Percentiles rank a stretch among this genome's conserved stretches.
These are phyloP conservation scores for Backusella macrospora DNA, from an alignment of 192 early-diverging fungal genomes.

Conservation along the genomic window DNA sequence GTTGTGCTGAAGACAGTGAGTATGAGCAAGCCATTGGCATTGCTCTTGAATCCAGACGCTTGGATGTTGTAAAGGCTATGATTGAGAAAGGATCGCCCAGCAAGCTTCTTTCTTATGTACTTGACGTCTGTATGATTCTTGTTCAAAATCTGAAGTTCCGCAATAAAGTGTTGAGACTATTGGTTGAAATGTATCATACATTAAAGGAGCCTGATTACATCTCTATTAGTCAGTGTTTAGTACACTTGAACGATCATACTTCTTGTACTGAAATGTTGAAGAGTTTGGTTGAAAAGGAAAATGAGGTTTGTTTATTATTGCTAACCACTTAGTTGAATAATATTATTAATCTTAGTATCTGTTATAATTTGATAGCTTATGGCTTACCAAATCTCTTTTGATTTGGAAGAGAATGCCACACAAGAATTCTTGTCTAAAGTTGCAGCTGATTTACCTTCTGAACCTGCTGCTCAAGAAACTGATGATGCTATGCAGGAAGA, in stretches of 20 bases:
- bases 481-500: constrained; percentile 59
- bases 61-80: constrained; percentile 89
- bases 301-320: constrained; percentile 50
- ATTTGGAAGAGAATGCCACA: constrained; percentile 94
- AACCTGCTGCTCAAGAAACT: constrained; percentile 30
- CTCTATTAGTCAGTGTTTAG: constrained; percentile 87
- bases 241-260: constrained; percentile 84
- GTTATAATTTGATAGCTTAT: constrained; percentile 63
- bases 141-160: constrained; percentile 82
- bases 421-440: constrained; percentile 95
- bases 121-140: constrained; percentile 83
- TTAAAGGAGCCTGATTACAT: constrained; percentile 89
- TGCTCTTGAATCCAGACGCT: constrained; percentile 86
- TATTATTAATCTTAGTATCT: constrained; percentile 21
- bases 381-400: constrained; percentile 98
- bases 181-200: constrained; percentile 76
- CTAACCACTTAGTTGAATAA: background rate
- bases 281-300: constrained; percentile 60
- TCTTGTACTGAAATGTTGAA: constrained; percentile 76
- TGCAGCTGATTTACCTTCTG: constrained; percentile 56
- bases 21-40: constrained; percentile 95
- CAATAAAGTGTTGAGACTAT: constrained; percentile 75
- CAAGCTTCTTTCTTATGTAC: constrained; percentile 82
- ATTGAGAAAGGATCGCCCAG: constrained; percentile 71
- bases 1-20: constrained; percentile 86